A percentile compares a stretch with the other conserved stretches of the same genome.
Conservation (phyloP, 2,329 filamentous ascomycete genomes). For the Aspergillus quadrilineatus region DNA sequence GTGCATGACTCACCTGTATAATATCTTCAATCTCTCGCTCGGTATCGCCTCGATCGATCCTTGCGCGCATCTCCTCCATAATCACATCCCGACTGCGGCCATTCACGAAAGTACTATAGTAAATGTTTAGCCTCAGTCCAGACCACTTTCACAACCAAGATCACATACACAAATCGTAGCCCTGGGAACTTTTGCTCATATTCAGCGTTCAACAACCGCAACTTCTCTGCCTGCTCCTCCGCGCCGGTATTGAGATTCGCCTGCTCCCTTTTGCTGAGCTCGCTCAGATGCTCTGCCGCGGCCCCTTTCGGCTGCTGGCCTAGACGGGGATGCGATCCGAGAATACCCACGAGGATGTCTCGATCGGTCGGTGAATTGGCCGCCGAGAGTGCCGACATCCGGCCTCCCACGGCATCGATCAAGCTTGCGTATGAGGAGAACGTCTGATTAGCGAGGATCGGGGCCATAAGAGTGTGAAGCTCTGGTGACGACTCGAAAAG, state of each 20-base stretch:
- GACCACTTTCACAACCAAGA: background rate
- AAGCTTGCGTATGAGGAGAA: constrained; percentile 70
- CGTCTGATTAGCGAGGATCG: constrained; percentile 59
- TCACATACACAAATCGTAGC: constrained; percentile 63
- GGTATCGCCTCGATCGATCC: constrained; percentile 69
- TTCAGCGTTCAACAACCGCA: constrained; percentile 67
- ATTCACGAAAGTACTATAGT: constrained; percentile 74
- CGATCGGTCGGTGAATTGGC: constrained; percentile 53
- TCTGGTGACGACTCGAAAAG: constrained; percentile 81
- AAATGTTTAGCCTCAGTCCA: background rate
- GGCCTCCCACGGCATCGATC: constrained; percentile 63
- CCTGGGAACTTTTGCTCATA: constrained; percentile 83
- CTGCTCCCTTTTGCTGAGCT: constrained; percentile 78
- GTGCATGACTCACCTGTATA: constrained; percentile 61
- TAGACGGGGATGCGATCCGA: constrained; percentile 79
- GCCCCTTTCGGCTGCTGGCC: constrained; percentile 57
- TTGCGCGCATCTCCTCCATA: constrained; percentile 74
- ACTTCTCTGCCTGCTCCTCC: constrained; percentile 47
- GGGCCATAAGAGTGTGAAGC: constrained; percentile 70
- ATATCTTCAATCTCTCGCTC: constrained; percentile 68
- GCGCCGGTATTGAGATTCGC: constrained; percentile 64
- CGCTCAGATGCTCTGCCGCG: constrained; percentile 63
- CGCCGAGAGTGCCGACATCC: constrained; percentile 61
- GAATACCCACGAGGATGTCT: constrained; percentile 65
- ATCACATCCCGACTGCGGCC: constrained; percentile 70